Conservation (phyloP, 1,284 basidiomycete species). For the Puccinia coronata region DNA sequence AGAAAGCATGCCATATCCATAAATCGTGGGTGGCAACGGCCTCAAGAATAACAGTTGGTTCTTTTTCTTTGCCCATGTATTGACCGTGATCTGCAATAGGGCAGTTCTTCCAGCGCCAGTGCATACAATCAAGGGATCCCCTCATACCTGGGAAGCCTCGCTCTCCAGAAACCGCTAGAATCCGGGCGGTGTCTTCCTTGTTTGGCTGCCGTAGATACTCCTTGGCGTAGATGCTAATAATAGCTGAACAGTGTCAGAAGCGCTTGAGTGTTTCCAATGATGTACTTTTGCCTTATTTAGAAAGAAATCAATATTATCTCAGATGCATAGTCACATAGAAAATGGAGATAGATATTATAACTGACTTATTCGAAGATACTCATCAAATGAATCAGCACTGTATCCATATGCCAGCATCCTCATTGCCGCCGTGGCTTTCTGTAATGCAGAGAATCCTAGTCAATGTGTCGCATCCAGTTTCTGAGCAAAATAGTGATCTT, state of each 20-base stretch:
- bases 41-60: constrained; percentile 9
- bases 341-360: too few species aligned
- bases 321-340: too few species aligned
- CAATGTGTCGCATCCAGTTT: not conserved
- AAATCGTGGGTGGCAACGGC: not conserved
- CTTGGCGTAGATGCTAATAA: not conserved
- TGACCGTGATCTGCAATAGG: not conserved
- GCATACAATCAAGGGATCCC: constrained; percentile 24
- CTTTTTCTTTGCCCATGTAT: constrained; percentile 23
- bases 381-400: constrained; percentile 5
- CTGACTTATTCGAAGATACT: not conserved
- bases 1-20: not conserved
- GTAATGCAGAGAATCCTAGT: not conserved
- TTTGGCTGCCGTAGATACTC: not conserved
- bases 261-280: not conserved
- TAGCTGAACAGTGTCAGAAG: not conserved
- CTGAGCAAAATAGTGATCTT: not conserved
- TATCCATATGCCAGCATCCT: constrained; percentile 11
- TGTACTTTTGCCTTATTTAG: not conserved
- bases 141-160: constrained; percentile 24
- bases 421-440: not conserved
- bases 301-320: too few species aligned
- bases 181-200: not conserved
- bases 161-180: not conserved
- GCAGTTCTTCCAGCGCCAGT: constrained; percentile 27